phyloP scores from a whole-genome alignment of 768 basidiomycete genomes.

The Phanerodontia chrysosporium region DNA sequence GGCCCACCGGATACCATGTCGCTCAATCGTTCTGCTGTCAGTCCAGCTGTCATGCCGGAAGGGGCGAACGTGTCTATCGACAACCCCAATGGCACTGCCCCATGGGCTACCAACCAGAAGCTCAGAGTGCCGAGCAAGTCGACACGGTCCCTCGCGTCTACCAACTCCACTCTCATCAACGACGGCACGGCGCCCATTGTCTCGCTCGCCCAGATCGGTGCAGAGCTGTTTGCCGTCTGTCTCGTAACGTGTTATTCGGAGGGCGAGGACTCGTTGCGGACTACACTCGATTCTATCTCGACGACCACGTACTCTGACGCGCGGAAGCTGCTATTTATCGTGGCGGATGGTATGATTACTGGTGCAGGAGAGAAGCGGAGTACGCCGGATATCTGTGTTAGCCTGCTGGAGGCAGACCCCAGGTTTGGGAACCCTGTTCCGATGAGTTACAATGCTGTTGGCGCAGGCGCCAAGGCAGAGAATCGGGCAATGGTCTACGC shows the following conservation, averaged over 20 bases:
- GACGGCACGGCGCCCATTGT: slow-evolving; percentile 58
- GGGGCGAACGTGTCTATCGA: slow-evolving; percentile 94
- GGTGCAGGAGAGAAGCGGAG: slow-evolving; percentile 93
- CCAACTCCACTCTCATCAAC: slow-evolving; percentile 51
- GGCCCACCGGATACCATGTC: slow-evolving; percentile 68
- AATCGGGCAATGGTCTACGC: slow-evolving; percentile 99
- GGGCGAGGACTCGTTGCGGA: slow-evolving; percentile 87
- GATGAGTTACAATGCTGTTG: slow-evolving; percentile 91
- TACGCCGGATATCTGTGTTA: slow-evolving; percentile 95
- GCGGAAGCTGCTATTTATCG: slow-evolving; percentile 88
- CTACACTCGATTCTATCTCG: slow-evolving; percentile 92
- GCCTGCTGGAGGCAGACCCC: slow-evolving; percentile 86
- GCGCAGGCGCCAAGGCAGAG: slow-evolving; percentile 81
- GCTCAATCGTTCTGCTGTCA: slow-evolving; percentile 80
- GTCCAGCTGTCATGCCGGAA: slow-evolving; percentile 93
- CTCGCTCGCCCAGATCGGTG: slow-evolving; percentile 86
- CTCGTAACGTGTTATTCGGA: slow-evolving; percentile 98
- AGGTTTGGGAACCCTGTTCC: slow-evolving; percentile 94
- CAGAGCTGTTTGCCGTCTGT: slow-evolving; percentile 92
- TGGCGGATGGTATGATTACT: slow-evolving; percentile 98
- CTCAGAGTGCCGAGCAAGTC: slow-evolving; percentile 44
- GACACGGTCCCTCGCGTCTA: slow-evolving; percentile 48
- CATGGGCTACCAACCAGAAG: slow-evolving; percentile 75
- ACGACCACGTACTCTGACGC: slow-evolving; percentile 86
- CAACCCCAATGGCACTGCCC: slow-evolving; percentile 88